phyloP scores from a whole-genome alignment of 164 flowering plant species.

The Akebia trifoliata region DNA sequence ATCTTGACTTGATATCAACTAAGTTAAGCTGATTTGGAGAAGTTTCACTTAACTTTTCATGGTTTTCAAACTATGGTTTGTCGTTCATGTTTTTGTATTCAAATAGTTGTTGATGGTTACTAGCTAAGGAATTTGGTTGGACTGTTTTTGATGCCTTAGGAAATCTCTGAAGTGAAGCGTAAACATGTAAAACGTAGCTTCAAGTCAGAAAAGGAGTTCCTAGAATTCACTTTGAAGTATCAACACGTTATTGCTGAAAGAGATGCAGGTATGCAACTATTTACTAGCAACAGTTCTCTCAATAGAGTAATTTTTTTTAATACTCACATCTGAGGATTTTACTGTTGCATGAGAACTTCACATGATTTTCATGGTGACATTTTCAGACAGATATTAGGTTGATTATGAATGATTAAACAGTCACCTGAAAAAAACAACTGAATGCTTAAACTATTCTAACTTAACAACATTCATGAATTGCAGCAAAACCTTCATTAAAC shows the following conservation, averaged over 20 bases:
- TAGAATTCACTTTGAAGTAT: constrained; percentile 82
- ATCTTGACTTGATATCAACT: background rate
- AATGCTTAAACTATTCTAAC: background rate
- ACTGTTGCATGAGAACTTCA: too few relatives aligned
- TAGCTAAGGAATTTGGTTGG: background rate
- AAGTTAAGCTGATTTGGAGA: background rate
- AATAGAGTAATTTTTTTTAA: background rate
- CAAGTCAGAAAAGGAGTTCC: constrained; percentile 75
- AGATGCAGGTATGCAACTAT: constrained; percentile 64
- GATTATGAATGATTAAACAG: too few relatives aligned
- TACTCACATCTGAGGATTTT: too few relatives aligned
- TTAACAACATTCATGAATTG: too few relatives aligned
- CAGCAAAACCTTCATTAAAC: too few relatives aligned
- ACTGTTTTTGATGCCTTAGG: constrained; percentile 35
- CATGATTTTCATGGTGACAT: too few relatives aligned
- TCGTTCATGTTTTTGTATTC: background rate
- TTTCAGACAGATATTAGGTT: too few relatives aligned
- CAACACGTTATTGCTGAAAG: constrained; percentile 89
- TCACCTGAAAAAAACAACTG: too few relatives aligned
- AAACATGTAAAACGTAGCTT: constrained; percentile 61
- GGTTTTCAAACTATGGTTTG: background rate
- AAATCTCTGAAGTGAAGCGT: constrained; percentile 61
- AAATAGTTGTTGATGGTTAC: background rate
- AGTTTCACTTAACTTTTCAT: background rate
- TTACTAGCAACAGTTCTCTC: background rate